Evolutionary conservation across 2,329 filamentous ascomycete genomes (phyloP).

Genomic region (Trichoderma lentiforme): DNA sequence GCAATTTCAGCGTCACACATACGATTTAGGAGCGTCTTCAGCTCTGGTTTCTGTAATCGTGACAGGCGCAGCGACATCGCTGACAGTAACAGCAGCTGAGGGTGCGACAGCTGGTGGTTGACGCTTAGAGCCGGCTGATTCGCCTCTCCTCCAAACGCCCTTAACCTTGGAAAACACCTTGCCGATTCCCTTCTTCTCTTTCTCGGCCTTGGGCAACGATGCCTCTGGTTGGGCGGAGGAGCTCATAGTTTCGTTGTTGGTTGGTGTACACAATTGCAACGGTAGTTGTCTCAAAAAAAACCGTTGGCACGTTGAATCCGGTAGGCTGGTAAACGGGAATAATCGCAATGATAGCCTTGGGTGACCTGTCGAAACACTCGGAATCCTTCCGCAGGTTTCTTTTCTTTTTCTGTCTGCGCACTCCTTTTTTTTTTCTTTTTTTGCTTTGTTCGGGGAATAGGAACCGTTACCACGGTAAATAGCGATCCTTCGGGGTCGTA

Average conservation of each 20-base stretch:
- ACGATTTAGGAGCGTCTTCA: constrained; percentile 1
- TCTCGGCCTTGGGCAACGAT: constrained; percentile 32
- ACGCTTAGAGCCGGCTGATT: constrained; percentile 30
- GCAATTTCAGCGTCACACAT: constrained; percentile 1
- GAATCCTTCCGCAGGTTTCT: neutral
- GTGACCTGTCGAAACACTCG: constrained; percentile 1
- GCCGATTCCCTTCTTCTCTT: constrained; percentile 46
- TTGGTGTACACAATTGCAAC: neutral
- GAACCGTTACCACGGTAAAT: neutral
- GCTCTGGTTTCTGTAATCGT: neutral
- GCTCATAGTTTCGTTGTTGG: constrained; percentile 36
- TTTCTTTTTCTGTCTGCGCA: neutral
- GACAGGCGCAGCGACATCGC: neutral
- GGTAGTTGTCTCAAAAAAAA: constrained; percentile 1
- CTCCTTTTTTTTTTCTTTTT: neutral
- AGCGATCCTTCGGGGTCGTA: constrained; percentile 5
- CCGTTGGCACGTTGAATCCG: neutral
- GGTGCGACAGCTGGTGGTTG: neutral
- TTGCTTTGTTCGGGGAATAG: neutral
- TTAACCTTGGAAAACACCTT: constrained; percentile 49
- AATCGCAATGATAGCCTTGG: neutral
- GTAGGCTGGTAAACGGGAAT: constrained; percentile 1
- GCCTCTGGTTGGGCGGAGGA: constrained; percentile 40
- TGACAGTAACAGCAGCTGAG: neutral
- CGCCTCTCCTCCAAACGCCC: constrained; percentile 47